A percentile compares a stretch with the other conserved stretches of the same genome.
These are phyloP conservation scores for Kwoniella sp. DNA, from an alignment of 768 basidiomycete genomes.

Conservation along the genomic window DNA sequence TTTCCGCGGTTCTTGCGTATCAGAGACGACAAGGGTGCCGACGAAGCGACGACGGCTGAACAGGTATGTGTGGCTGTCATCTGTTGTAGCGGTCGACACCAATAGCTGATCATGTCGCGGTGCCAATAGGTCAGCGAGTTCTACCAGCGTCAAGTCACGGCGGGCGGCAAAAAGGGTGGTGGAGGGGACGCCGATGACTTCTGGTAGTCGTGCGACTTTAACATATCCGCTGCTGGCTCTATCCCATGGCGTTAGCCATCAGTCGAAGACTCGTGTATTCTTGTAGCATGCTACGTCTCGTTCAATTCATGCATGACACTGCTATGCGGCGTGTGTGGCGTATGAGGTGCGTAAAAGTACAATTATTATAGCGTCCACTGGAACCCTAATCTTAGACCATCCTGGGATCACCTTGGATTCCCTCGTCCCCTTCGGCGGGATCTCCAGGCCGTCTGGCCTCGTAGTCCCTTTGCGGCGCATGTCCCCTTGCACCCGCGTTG, in stretches of 20 bases:
- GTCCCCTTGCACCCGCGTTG: conserved; percentile 37
- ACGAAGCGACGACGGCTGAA: conserved; percentile 88
- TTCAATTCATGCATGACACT: no score
- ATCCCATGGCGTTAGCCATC: no score
- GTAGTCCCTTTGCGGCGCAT: conserved; percentile 34
- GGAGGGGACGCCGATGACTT: conserved; percentile 55
- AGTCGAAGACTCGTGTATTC: no score
- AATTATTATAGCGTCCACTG: no score
- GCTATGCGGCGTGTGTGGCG: no score
- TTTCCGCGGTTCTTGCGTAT: conserved; percentile 92
- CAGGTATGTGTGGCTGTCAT: conserved; percentile 65
- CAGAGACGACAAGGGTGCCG: conserved; percentile 86
- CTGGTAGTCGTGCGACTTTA: conserved; percentile 46
- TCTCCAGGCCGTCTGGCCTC: conserved; percentile 41
- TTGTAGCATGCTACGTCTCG: no score
- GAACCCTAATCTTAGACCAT: no score
- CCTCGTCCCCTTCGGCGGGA: background rate
- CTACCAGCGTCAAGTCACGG: conserved; percentile 82
- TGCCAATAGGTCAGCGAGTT: conserved; percentile 63
- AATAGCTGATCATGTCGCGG: conserved; percentile 1
- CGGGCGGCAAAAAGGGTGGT: conserved; percentile 66
- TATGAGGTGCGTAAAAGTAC: no score
- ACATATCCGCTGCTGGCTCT: no score
- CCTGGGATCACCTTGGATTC: background rate
- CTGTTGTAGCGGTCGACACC: background rate